Percentiles rank a stretch among this genome's conserved stretches.
phyloP scores from a whole-genome alignment of 129 eudicot genomes.

The Pittosporum tobira region DNA sequence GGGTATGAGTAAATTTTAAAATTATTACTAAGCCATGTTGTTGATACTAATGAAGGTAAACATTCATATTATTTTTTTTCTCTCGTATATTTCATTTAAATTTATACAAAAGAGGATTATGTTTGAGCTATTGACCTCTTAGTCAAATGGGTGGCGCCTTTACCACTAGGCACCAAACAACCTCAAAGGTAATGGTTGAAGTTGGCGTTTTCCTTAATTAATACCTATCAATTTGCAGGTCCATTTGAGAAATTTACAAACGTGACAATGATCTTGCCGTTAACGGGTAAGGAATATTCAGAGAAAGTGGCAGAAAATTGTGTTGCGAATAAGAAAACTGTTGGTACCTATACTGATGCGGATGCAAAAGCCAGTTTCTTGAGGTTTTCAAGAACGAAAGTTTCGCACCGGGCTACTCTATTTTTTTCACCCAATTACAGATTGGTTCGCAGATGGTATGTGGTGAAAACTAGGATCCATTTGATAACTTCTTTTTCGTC shows the following conservation, averaged over 20 bases:
- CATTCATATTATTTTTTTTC: no score
- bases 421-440: slow-evolving; percentile 55
- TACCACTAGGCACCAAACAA: no score
- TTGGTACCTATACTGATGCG: slow-evolving; percentile 53
- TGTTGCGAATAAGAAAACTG: slow-evolving; percentile 44
- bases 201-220: no score
- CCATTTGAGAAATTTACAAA: slow-evolving; percentile 60
- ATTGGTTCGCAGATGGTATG: slow-evolving; percentile 54
- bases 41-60: no score
- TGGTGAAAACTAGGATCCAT: background rate
- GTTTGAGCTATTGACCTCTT: no score
- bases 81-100: no score
- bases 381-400: slow-evolving; percentile 52
- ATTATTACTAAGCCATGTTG: no score
- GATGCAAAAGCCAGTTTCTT: slow-evolving; percentile 51
- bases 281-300: slow-evolving; percentile 74
- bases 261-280: slow-evolving; percentile 70
- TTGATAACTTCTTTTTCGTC: no score
- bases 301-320: slow-evolving; percentile 80
- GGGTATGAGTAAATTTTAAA: no score
- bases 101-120: no score
- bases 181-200: no score
- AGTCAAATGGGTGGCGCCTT: no score
- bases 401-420: slow-evolving; percentile 67
- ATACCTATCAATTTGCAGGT: slow-evolving; percentile 33